A percentile compares a stretch with the other conserved stretches of the same genome.
phyloP scores from a whole-genome alignment of 2,329 filamentous ascomycete species.

The Colletotrichum zoysiae region DNA sequence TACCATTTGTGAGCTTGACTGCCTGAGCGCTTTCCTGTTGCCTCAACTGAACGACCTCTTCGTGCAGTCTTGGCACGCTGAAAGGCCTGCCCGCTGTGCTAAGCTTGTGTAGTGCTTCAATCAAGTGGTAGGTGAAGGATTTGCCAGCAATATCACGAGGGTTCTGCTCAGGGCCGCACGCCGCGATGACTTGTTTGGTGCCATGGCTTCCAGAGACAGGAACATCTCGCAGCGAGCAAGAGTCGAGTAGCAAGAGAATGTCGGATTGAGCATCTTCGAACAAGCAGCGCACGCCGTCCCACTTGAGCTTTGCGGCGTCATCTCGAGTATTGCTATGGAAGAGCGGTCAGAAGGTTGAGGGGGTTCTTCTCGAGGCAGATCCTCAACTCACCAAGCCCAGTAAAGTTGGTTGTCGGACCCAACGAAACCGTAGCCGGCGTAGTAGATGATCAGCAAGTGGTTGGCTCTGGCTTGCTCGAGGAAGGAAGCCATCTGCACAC shows the following conservation, averaged over 20 bases:
- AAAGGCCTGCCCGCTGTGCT: conserved; percentile 64
- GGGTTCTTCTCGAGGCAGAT: neutral
- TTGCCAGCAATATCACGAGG: conserved; percentile 59
- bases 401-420: conserved; percentile 72
- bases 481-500: conserved; percentile 70
- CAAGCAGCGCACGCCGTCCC: conserved; percentile 72
- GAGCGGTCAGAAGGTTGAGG: conserved; percentile 51
- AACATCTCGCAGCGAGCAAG: conserved; percentile 68
- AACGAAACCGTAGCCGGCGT: conserved; percentile 71
- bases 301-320: conserved; percentile 72
- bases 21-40: conserved; percentile 60
- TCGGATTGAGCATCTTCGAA: conserved; percentile 74
- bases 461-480: conserved; percentile 69
- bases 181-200: conserved; percentile 73
- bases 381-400: conserved; percentile 72
- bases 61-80: conserved; percentile 66
- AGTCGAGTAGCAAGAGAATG: conserved; percentile 72
- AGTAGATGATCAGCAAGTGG: conserved; percentile 74
- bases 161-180: conserved; percentile 66
- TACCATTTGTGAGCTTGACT: conserved; percentile 60
- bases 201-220: conserved; percentile 65
- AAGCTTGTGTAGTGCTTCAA: conserved; percentile 67
- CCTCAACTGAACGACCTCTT: conserved; percentile 64
- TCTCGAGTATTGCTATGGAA: conserved; percentile 65
- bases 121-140: conserved; percentile 70